Evolutionary conservation across 257 asterid species (phyloP).

Genomic region (Solanum virginianum): DNA sequence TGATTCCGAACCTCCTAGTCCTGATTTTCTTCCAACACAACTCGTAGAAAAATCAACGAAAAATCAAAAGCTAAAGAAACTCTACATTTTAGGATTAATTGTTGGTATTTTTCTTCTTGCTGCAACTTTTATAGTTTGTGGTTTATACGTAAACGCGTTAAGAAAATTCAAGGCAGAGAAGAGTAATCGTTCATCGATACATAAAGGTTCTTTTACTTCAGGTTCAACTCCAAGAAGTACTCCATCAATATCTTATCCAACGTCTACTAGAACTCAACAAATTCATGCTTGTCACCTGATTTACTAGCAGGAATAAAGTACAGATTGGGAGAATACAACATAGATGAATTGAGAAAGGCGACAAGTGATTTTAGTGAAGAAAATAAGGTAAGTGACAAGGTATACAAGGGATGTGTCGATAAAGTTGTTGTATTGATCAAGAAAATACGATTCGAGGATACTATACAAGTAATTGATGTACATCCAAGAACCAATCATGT

Average conservation of each 20-base stretch:
- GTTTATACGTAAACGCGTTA: constrained; percentile 24
- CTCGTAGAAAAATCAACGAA: constrained; percentile 1
- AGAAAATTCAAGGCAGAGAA: constrained; percentile 23
- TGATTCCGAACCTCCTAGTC: constrained; percentile 35
- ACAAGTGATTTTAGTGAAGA: constrained; percentile 27
- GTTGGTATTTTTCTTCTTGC: constrained; percentile 26
- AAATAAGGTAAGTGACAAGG: constrained; percentile 4
- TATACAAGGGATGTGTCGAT: constrained; percentile 40
- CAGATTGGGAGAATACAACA: constrained; percentile 27
- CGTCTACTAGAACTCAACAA: constrained; percentile 27
- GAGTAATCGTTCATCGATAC: background rate
- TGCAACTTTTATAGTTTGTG: constrained; percentile 22
- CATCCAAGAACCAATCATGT: constrained; percentile 66
- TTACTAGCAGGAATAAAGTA: constrained; percentile 49
- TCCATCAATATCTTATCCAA: constrained; percentile 23
- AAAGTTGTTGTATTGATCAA: constrained; percentile 36
- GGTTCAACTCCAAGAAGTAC: constrained; percentile 41
- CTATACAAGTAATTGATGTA: constrained; percentile 35
- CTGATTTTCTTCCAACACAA: constrained; percentile 40
- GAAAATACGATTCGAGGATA: constrained; percentile 28
- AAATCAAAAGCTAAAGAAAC: constrained; percentile 12
- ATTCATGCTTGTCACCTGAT: constrained; percentile 63
- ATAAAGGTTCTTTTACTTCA: constrained; percentile 22
- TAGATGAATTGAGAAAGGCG: constrained; percentile 37
- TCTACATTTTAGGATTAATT: constrained; percentile 27